Conservation (phyloP, 208 protist genomes). For the Wallacemonas sp. region DNA sequence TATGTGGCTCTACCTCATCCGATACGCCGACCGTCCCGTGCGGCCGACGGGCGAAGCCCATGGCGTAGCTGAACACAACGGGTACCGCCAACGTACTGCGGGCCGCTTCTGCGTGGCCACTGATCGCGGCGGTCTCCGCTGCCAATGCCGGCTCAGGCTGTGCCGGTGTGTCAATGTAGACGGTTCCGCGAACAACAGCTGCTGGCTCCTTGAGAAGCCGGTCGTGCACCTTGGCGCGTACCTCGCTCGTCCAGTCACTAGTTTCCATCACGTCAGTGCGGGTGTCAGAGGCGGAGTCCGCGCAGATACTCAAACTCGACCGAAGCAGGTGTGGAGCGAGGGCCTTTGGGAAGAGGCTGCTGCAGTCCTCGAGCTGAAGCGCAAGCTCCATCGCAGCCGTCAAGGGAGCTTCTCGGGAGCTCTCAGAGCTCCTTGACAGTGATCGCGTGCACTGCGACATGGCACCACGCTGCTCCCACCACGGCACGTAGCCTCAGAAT, state of each 20-base stretch:
- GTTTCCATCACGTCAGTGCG: neutral
- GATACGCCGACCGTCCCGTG: neutral
- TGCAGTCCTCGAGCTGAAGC: conserved; percentile 40
- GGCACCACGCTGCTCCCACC: no score
- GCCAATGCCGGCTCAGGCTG: no score
- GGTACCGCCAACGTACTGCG: neutral
- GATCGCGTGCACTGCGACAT: neutral
- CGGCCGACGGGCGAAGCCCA: neutral
- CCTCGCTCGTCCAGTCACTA: neutral
- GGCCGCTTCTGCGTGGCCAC: no score
- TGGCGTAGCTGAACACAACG: conserved; percentile 5
- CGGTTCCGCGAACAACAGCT: neutral
- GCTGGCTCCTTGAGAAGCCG: neutral
- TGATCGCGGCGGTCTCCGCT: no score
- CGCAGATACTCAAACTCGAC: neutral
- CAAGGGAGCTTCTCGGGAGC: conserved; percentile 8
- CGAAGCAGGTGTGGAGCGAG: neutral
- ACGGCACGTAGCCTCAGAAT: no score
- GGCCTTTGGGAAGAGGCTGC: conserved; percentile 27
- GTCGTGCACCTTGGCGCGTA: neutral
- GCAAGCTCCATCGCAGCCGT: conserved; percentile 39
- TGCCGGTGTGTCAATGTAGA: no score
- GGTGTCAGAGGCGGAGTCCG: neutral
- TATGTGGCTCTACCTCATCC: no score
- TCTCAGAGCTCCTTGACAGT: neutral